Evolutionary conservation across 495 filamentous ascomycete genomes (phyloP).

Genomic region (Rusavskia elegans): DNA sequence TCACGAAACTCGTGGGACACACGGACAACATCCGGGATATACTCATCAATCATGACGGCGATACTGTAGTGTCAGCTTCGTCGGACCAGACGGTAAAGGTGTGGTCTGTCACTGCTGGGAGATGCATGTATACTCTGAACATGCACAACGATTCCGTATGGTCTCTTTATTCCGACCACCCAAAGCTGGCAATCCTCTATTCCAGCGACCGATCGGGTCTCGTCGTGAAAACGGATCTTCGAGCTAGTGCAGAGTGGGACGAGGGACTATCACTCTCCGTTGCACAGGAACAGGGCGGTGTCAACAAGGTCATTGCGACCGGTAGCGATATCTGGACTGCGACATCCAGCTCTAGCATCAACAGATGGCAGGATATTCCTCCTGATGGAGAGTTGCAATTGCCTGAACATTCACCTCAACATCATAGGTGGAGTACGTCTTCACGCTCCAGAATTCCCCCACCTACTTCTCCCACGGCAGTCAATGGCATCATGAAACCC

Average conservation of each 20-base stretch:
- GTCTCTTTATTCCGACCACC: conserved; percentile 84
- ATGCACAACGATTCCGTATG: conserved; percentile 99
- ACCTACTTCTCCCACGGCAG: conserved; percentile 7
- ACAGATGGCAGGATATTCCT: conserved; percentile 82
- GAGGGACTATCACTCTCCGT: conserved; percentile 80
- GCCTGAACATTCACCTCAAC: conserved; percentile 36
- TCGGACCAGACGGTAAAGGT: conserved; percentile 96
- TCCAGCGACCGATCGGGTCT: conserved; percentile 83
- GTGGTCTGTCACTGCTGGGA: conserved; percentile 85
- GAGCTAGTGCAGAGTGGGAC: conserved; percentile 63
- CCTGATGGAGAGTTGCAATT: conserved; percentile 45
- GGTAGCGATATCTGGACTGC: conserved; percentile 86
- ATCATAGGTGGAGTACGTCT: conserved; percentile 30
- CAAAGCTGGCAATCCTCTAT: conserved; percentile 75
- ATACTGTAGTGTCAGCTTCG: conserved; percentile 86
- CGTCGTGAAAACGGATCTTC: conserved; percentile 84
- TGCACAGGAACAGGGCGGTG: conserved; percentile 78
- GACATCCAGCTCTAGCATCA: conserved; percentile 85
- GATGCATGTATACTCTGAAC: conserved; percentile 92
- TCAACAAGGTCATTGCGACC: conserved; percentile 67
- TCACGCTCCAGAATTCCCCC: not conserved
- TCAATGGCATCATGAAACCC: conserved; percentile 28
- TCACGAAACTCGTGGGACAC: conserved; percentile 96
- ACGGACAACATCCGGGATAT: conserved; percentile 90
- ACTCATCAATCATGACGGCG: conserved; percentile 70